These are phyloP conservation scores for Lipomyces spencermartinsiae DNA, from an alignment of 805 yeast species.

Conservation along the genomic window DNA sequence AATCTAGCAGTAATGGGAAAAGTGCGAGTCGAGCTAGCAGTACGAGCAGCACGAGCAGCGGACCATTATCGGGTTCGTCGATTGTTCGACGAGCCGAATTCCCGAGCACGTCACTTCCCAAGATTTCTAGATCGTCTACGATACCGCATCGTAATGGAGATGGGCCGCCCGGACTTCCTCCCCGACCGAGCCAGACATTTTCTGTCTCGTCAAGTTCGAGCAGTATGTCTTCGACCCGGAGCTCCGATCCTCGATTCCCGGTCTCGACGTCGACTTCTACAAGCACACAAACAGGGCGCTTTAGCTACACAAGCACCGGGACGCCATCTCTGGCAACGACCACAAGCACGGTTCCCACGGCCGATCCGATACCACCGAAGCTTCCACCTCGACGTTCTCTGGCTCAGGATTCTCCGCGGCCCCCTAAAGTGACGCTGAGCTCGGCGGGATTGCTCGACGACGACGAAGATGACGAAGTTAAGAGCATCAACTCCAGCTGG, in stretches of 20 bases:
- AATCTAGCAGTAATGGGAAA: not conserved
- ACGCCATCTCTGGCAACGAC: not conserved
- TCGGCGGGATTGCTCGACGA: constrained; percentile 16
- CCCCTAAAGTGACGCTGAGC: constrained; percentile 1
- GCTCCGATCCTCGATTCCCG: not conserved
- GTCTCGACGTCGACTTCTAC: not conserved
- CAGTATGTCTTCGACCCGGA: constrained; percentile 3
- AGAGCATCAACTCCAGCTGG: constrained; percentile 23
- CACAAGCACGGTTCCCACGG: not conserved
- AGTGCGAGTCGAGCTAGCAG: constrained; percentile 16
- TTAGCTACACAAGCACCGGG: constrained; percentile 1
- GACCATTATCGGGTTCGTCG: constrained; percentile 4
- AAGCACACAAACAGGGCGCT: not conserved
- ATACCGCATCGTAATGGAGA: constrained; percentile 1
- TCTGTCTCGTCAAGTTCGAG: constrained; percentile 1
- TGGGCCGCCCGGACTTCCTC: constrained; percentile 24
- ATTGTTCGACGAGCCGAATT: constrained; percentile 22
- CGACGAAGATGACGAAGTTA: constrained; percentile 24
- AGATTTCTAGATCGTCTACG: constrained; percentile 2
- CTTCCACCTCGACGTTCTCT: constrained; percentile 13
- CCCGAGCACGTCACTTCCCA: constrained; percentile 32
- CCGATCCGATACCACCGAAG: constrained; percentile 6
- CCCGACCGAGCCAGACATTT: constrained; percentile 18
- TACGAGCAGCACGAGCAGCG: constrained; percentile 16
- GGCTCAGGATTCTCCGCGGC: constrained; percentile 3